Evolutionary conservation across 2,329 filamentous ascomycete species (phyloP).

Genomic region (Fusarium stilboides): DNA sequence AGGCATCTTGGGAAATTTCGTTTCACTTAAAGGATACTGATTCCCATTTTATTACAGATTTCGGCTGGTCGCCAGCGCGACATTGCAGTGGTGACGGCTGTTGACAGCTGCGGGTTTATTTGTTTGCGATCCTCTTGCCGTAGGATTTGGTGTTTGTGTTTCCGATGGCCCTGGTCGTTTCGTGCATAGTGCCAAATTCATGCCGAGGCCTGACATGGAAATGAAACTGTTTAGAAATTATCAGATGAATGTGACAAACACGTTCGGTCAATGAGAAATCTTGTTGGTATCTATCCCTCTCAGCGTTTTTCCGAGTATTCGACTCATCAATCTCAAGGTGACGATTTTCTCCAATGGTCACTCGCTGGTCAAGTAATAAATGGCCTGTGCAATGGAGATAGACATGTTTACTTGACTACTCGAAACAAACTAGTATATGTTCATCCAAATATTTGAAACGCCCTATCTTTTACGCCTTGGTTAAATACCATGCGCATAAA

Average conservation of each 20-base stretch:
- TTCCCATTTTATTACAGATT: background rate
- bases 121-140: constrained; percentile 24
- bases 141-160: constrained; percentile 37
- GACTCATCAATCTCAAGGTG: too few species aligned
- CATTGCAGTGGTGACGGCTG: background rate
- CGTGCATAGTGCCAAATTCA: constrained; percentile 26
- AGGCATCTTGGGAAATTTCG: background rate
- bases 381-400: background rate
- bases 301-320: too few species aligned
- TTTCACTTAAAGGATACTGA: background rate
- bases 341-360: background rate
- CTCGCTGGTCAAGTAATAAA: background rate
- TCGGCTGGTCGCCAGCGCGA: constrained; percentile 2
- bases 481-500: constrained; percentile 4
- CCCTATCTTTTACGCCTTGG: constrained; percentile 8
- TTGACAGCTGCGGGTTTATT: constrained; percentile 12
- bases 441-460: constrained; percentile 16
- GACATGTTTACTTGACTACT: background rate
- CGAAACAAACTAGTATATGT: constrained; percentile 18
- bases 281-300: too few species aligned
- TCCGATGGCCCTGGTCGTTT: constrained; percentile 23
- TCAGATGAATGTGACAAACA: too few species aligned
- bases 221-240: too few species aligned
- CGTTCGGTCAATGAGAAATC: too few species aligned
- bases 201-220: constrained; percentile 10